phyloP scores from a whole-genome alignment of 345 rosid genomes.

The Arabis alpina region DNA sequence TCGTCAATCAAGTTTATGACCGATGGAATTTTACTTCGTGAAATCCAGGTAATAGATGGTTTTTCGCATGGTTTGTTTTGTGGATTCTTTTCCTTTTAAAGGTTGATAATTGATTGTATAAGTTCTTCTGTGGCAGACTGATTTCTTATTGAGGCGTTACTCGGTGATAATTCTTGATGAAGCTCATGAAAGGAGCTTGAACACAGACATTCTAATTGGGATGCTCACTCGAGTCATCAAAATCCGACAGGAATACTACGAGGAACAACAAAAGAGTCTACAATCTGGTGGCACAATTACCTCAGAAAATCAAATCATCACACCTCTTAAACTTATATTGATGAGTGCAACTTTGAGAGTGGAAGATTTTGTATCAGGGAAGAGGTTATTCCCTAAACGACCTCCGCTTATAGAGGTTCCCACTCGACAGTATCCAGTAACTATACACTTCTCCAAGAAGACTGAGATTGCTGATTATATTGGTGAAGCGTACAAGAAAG shows the following conservation, averaged over 20 bases:
- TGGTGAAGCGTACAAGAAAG: slow-evolving; percentile 86
- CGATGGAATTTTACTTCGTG: slow-evolving; percentile 92
- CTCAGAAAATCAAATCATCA: slow-evolving; percentile 52
- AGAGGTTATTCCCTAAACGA: slow-evolving; percentile 57
- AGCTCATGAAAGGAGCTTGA: slow-evolving; percentile 95
- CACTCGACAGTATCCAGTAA: slow-evolving; percentile 80
- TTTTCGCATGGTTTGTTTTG: slow-evolving; percentile 9
- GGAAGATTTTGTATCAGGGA: slow-evolving; percentile 75
- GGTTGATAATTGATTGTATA: slow-evolving; percentile 1
- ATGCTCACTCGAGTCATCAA: slow-evolving; percentile 79
- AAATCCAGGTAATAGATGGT: slow-evolving; percentile 66
- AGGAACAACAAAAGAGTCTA: slow-evolving; percentile 64
- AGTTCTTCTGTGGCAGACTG: slow-evolving; percentile 61
- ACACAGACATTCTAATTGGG: slow-evolving; percentile 93
- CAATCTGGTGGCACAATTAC: slow-evolving; percentile 55
- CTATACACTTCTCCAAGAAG: slow-evolving; percentile 77
- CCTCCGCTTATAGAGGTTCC: slow-evolving; percentile 89
- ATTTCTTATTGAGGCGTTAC: slow-evolving; percentile 74
- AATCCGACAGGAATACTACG: slow-evolving; percentile 65
- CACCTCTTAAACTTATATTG: slow-evolving; percentile 77
- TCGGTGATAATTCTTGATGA: slow-evolving; percentile 88
- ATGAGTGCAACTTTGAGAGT: slow-evolving; percentile 95
- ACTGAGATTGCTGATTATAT: slow-evolving; percentile 85
- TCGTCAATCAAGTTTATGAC: slow-evolving; percentile 94
- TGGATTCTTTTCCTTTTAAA: slow-evolving; percentile 9